phyloP scores from a whole-genome alignment of 371 early-diverging fungal genomes.

The Mucor mucedo region DNA sequence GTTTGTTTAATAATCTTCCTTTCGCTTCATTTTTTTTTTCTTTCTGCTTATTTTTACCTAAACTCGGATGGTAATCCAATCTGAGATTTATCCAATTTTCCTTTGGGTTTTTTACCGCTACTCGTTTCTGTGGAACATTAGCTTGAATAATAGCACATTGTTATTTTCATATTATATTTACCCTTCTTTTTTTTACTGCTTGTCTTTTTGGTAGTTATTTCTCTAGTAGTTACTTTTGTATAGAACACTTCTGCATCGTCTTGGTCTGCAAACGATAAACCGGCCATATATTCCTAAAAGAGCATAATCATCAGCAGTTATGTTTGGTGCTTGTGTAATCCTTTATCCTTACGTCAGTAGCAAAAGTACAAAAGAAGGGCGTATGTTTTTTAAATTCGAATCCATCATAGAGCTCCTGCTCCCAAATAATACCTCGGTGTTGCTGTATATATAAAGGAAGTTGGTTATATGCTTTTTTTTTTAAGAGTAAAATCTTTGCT shows the following conservation, averaged over 20 bases:
- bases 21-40: not conserved
- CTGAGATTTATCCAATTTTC: constrained; percentile 73
- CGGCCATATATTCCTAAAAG: constrained; percentile 72
- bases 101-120: constrained; percentile 38
- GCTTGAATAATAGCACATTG: not conserved
- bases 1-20: not conserved
- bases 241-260: constrained; percentile 81
- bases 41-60: constrained; percentile 42
- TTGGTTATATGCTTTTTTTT: not conserved
- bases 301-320: not conserved
- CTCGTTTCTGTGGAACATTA: constrained; percentile 24
- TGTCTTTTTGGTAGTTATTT: constrained; percentile 29
- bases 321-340: not conserved
- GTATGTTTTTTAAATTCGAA: constrained; percentile 75
- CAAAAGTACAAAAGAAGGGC: constrained; percentile 89
- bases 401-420: constrained; percentile 79
- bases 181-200: constrained; percentile 47
- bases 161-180: constrained; percentile 15
- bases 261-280: constrained; percentile 86
- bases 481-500: not conserved
- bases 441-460: constrained; percentile 32
- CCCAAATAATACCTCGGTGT: constrained; percentile 77
- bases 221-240: constrained; percentile 67
- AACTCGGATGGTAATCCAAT: constrained; percentile 83
- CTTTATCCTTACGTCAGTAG: constrained; percentile 71